Base-by-base conservation (phyloP, 2,329 filamentous ascomycete species). In the Fusarium torulosum region DNA sequence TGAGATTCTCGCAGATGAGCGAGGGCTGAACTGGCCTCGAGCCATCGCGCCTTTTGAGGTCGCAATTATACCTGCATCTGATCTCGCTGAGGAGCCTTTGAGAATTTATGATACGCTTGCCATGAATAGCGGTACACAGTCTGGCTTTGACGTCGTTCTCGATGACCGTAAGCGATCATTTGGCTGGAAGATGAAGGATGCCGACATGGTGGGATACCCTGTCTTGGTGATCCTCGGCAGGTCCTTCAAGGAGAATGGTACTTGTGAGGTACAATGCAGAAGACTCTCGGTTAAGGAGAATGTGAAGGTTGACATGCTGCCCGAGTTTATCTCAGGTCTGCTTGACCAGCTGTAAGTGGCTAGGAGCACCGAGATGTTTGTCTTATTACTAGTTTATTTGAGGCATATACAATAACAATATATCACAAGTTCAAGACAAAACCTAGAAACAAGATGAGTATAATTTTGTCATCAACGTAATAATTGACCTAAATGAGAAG, bases 121-220 rank as follows among this genome's bases (percentile, higher is more conserved):
- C 2, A 64, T 53, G 7, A 59, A 44, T 31, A 56, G 56, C 9
- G 46, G 45, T 9, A 53, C 52, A 17, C 69, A 51, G 15, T 27
- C 66, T 6, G 59, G 73, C 3, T 63, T 91, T 7, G 93, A 97
- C 74, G 81, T 86, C 4, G 83, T 93, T 4, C 78, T 97, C 1
- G 94, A 97, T 76, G 94, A 97, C 77, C 84, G 91, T 19, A 75
- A 82, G 13, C 85, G 88, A 69, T 82, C 85, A 2, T 83, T 97
- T 63, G 86, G 88, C 4, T 97, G 93, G 92, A 98, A 97, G 77
- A 82, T 98, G 75, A 89, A 88, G 37, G 96, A 99, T 79, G 96
- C 95, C 2, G 94, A 98, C 77, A 76, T 96, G 59, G 88, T 95
- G 54, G 96, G 96, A 4, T 97, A 96, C 76, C 95, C 95, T 0